phyloP scores from a whole-genome alignment of 768 basidiomycete genomes.

The Pleurotus platypus region DNA sequence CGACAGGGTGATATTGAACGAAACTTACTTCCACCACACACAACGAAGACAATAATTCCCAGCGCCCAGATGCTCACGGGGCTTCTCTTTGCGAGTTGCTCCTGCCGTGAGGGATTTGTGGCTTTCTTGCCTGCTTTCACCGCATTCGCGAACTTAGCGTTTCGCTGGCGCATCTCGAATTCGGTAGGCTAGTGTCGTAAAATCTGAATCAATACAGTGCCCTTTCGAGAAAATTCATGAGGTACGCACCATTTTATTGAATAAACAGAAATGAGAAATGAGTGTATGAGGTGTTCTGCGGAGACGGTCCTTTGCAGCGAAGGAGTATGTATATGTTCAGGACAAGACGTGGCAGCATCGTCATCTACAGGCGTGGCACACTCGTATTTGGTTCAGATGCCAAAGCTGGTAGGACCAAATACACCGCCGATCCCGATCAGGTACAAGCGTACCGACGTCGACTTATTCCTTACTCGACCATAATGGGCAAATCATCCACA shows the following conservation, averaged over 20 bases:
- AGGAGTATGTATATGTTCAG: constrained; percentile 5
- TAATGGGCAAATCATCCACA: constrained; percentile 47
- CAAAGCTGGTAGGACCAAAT: constrained; percentile 10
- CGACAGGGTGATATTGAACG: background rate
- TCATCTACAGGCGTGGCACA: constrained; percentile 5
- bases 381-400: constrained; percentile 5
- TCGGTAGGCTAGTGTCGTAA: constrained; percentile 59
- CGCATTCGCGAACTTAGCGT: constrained; percentile 75
- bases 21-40: constrained; percentile 73
- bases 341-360: constrained; percentile 6
- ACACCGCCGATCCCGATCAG: constrained; percentile 4
- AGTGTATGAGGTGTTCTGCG: background rate
- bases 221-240: background rate
- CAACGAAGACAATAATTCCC: constrained; percentile 70
- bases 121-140: constrained; percentile 76
- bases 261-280: constrained; percentile 1
- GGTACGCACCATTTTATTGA: background rate
- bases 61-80: constrained; percentile 76
- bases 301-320: background rate
- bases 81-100: constrained; percentile 65
- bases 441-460: background rate
- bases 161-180: constrained; percentile 79
- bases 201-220: background rate
- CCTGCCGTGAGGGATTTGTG: constrained; percentile 67
- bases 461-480: background rate